A percentile compares a stretch with the other conserved stretches of the same genome.
These are phyloP conservation scores for Fusarium transvaalense DNA, from an alignment of 2,329 filamentous ascomycete species.

Conservation along the genomic window DNA sequence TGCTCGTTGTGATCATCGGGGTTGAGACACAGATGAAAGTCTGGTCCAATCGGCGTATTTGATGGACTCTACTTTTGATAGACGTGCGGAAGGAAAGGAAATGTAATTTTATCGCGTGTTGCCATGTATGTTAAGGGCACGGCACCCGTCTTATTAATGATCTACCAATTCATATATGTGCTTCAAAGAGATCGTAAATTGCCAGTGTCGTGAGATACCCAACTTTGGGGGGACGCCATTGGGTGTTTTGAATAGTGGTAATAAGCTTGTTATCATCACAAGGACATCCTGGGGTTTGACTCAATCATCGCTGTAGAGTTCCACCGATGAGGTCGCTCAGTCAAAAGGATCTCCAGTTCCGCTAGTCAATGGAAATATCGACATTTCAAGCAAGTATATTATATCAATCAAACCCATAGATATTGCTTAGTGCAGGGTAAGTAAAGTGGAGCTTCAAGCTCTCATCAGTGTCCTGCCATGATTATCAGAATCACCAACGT, in stretches of 20 bases:
- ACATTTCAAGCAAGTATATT: not conserved
- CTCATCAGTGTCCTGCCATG: conserved; percentile 21
- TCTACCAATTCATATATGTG: conserved; percentile 44
- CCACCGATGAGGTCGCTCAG: not conserved
- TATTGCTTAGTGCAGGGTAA: conserved; percentile 25
- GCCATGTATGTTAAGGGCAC: conserved; percentile 54
- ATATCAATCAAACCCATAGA: not conserved
- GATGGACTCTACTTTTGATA: conserved; percentile 51
- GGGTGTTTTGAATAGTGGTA: not conserved
- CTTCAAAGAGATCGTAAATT: not conserved
- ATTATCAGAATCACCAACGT: conserved; percentile 38
- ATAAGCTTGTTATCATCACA: not conserved
- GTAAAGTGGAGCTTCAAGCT: conserved; percentile 17
- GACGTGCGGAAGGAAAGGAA: conserved; percentile 53
- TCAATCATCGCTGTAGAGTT: too few species aligned
- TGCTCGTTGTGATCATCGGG: conserved; percentile 32
- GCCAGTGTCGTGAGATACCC: not conserved
- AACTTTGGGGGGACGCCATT: not conserved
- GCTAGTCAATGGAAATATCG: not conserved
- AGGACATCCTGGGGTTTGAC: not conserved
- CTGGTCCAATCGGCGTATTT: conserved; percentile 45
- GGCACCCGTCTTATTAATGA: conserved; percentile 51
- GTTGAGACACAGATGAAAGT: conserved; percentile 34
- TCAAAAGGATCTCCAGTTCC: not conserved
- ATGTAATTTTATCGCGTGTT: conserved; percentile 59